Percentiles rank a stretch among this genome's conserved stretches.
Conservation (phyloP, 805 yeast species). For the Trichomonascus vanleenenianus region DNA sequence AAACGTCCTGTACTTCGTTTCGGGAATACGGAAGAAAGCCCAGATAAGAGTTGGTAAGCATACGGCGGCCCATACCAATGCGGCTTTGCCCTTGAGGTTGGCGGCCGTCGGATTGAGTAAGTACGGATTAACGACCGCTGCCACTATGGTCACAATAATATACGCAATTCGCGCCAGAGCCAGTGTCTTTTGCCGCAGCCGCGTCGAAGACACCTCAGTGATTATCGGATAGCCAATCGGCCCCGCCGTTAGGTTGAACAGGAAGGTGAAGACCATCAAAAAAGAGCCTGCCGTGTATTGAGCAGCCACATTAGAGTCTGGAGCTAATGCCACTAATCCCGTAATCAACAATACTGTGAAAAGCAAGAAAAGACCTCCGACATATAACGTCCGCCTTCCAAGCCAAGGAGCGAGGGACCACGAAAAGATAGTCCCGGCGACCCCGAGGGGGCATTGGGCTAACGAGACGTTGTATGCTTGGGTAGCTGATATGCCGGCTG, state of each 20-base stretch:
- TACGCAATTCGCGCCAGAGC: conserved; percentile 32
- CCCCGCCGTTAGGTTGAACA: conserved; percentile 37
- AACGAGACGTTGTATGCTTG: conserved; percentile 40
- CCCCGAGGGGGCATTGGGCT: conserved; percentile 38
- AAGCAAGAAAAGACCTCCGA: conserved; percentile 9
- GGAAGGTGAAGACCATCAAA: conserved; percentile 37
- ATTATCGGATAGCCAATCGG: conserved; percentile 36
- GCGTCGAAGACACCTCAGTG: conserved; percentile 36
- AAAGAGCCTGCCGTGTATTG: conserved; percentile 33
- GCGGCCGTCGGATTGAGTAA: conserved; percentile 38
- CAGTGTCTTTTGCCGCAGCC: conserved; percentile 35
- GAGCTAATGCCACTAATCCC: conserved; percentile 11
- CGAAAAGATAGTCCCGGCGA: conserved; percentile 32
- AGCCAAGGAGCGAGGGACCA: conserved; percentile 5
- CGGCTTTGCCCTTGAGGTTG: conserved; percentile 42
- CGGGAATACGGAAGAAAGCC: conserved; percentile 46
- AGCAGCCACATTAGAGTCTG: conserved; percentile 8
- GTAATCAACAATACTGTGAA: conserved; percentile 7
- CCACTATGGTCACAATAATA: conserved; percentile 25
- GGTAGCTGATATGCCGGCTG: conserved; percentile 27
- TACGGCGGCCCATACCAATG: conserved; percentile 37
- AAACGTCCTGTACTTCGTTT: conserved; percentile 45
- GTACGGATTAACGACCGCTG: conserved; percentile 30
- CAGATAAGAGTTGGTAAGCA: conserved; percentile 29
- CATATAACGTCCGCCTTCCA: conserved; percentile 13